Evolutionary conservation across 805 yeast genomes (phyloP).

Genomic region (Peterozyma toletana): DNA sequence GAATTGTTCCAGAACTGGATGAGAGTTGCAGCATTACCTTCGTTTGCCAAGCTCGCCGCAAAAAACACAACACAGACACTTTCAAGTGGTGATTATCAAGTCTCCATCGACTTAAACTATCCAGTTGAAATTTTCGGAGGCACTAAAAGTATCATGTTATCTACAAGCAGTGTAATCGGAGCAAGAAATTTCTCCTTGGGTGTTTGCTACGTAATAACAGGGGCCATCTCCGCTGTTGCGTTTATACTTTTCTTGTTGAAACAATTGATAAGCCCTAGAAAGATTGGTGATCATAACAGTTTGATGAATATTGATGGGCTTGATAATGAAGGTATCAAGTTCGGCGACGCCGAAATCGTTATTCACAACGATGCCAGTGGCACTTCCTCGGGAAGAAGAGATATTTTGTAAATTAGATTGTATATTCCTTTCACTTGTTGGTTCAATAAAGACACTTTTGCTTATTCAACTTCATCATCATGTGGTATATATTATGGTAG

Average conservation of each 20-base stretch:
- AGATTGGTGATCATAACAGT: constrained; percentile 68
- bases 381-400: constrained; percentile 1
- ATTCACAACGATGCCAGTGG: background rate
- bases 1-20: constrained; percentile 94
- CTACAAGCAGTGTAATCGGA: constrained; percentile 80
- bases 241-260: constrained; percentile 73
- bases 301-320: background rate
- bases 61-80: constrained; percentile 57
- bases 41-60: constrained; percentile 76
- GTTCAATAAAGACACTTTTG: too few relatives aligned
- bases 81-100: constrained; percentile 59
- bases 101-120: constrained; percentile 67
- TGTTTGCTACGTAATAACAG: constrained; percentile 77
- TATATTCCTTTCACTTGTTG: too few relatives aligned
- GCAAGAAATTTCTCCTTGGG: constrained; percentile 85
- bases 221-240: constrained; percentile 64
- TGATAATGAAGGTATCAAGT: constrained; percentile 3
- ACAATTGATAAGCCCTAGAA: constrained; percentile 78
- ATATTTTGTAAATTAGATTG: constrained; percentile 1
- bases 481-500: too few relatives aligned
- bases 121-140: constrained; percentile 85
- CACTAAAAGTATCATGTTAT: constrained; percentile 72
- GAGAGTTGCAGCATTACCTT: constrained; percentile 93
- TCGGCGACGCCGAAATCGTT: constrained; percentile 7
- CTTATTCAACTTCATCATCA: too few relatives aligned